Base-by-base conservation (phyloP, 805 yeast species). In the Ascoidea rubescens region DNA sequence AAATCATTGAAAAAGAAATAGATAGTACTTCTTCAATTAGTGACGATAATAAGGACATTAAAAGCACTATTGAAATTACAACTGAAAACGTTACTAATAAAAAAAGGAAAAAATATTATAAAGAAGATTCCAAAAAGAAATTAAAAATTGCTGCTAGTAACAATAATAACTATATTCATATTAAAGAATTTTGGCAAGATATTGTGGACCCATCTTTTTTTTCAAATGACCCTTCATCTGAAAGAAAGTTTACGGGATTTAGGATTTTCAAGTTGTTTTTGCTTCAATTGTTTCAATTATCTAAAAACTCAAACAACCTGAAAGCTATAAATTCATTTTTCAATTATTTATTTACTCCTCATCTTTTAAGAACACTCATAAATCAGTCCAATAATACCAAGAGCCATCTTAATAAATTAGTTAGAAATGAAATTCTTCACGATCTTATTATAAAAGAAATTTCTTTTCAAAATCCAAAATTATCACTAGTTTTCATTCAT, bases 181-280 rank as follows among this genome's bases (percentile, higher is more conserved):
- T 79, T 46, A 64, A 70, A 6, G 93, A 86, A 51, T 89, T 91
- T 64, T 89, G 96, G 95, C 77, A 79, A 58, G 70, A 74, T 4
- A 81, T 80, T 5, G 77, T 91, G 14, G 97, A 91, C 62, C 93
- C 88, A 59, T 75, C 84, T 4, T 78, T 86, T 54, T 90, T 91
- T 58, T 71, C 86, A 5, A 79, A 78, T 44, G 79, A 82, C 57
- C 73, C 96, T 0, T 88, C 96, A 1, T 78, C 82, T 37, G 97
- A 90, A 64, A 73, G 96, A 53, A 91, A 90, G 64, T 86, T 75
- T 64, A 78, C 87, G 77, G 98, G 96, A 0, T 79, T 90, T 59
- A 85, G 85, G 58, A 75, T 89, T 8, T 79, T 90, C 55, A 71
- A 67, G 46, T 68, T 72, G 50, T 72, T 80, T 52, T 62, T 82